Conservation (phyloP, 805 yeast genomes). For the Candida germanica region DNA sequence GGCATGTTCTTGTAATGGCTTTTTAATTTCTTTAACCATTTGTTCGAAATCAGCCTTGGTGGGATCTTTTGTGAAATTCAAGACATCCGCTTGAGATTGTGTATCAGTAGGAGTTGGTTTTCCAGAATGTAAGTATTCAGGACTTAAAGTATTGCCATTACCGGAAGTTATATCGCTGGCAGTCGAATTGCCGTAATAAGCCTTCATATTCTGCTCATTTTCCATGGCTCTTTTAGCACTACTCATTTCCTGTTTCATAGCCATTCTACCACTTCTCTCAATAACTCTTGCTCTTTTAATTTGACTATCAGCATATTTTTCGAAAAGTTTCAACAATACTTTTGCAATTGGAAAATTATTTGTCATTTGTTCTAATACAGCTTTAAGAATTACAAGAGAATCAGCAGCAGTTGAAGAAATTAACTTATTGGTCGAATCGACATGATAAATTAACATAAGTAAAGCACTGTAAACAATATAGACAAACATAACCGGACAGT, state of each 20-base stretch:
- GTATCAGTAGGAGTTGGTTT: constrained; percentile 23
- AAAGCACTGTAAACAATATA: constrained; percentile 62
- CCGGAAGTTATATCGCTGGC: constrained; percentile 3
- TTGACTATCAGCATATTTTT: constrained; percentile 41
- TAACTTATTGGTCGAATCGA: constrained; percentile 41
- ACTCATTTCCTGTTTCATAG: constrained; percentile 34
- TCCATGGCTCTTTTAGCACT: constrained; percentile 24
- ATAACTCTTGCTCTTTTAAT: constrained; percentile 39
- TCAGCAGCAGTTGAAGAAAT: constrained; percentile 43
- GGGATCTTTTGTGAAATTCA: constrained; percentile 9
- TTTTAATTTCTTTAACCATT: constrained; percentile 32
- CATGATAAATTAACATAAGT: constrained; percentile 70
- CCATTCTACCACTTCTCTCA: constrained; percentile 35
- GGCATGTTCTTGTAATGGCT: constrained; percentile 7
- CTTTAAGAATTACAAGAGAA: constrained; percentile 35
- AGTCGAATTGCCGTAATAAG: constrained; percentile 14
- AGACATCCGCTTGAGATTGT: constrained; percentile 13
- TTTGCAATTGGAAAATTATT: constrained; percentile 39
- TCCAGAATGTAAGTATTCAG: constrained; percentile 14
- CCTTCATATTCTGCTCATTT: constrained; percentile 18
- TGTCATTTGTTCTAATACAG: constrained; percentile 36
- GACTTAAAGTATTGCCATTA: constrained; percentile 3
- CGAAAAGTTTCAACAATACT: constrained; percentile 35
- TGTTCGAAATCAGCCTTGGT: constrained; percentile 26
- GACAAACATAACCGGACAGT: constrained; percentile 57